Percentiles rank a stretch among this genome's conserved stretches.
Conservation (phyloP, 306 rosid species). For the cucumber (Cucumis sativus) region Cucumber_9930_V3 NC_026655.2:1371001-1371500, state of each 20-base stretch:
- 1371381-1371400: neutral
- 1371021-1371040: neutral
- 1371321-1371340: neutral
- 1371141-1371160: neutral
- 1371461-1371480: neutral
- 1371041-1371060: neutral
- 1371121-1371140: neutral
- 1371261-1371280: no score
- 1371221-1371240: neutral
- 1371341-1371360: neutral
- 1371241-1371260: no score
- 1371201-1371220: neutral
- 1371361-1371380: neutral
- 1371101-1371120: neutral
- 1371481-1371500: no score
- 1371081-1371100: neutral
- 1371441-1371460: no score
- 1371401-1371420: neutral
- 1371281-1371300: no score
- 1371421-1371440: no score
- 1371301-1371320: neutral
- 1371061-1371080: neutral
- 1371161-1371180: neutral
- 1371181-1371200: neutral
- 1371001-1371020: no score